Evolutionary conservation across 2,329 filamentous ascomycete genomes (phyloP).

Genomic region (Annulohypoxylon truncatum): DNA sequence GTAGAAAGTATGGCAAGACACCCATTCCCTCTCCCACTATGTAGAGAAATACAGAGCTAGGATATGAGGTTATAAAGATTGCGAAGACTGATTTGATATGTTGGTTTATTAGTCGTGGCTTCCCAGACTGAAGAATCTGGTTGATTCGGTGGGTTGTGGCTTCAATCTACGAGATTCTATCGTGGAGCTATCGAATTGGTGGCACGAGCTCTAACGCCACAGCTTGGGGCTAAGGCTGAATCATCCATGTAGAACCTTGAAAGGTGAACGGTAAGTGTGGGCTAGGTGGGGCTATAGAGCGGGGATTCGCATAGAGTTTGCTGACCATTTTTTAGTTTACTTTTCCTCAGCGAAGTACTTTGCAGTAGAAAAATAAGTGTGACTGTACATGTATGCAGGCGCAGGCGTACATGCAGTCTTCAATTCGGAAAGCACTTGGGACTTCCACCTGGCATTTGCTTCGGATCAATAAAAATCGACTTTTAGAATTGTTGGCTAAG

Average conservation of each 20-base stretch:
- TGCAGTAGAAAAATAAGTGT: slow-evolving; percentile 13
- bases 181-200: background rate
- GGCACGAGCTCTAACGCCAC: slow-evolving; percentile 2
- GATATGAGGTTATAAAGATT: background rate
- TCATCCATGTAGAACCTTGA: background rate
- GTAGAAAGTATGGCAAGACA: background rate
- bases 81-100: background rate
- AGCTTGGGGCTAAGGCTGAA: slow-evolving; percentile 21
- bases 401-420: slow-evolving; percentile 1
- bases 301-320: slow-evolving; percentile 21
- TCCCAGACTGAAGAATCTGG: background rate
- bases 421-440: slow-evolving; percentile 13
- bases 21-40: background rate
- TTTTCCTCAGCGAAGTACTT: slow-evolving; percentile 18
- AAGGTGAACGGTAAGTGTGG: slow-evolving; percentile 10
- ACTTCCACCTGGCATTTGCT: slow-evolving; percentile 26
- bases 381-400: slow-evolving; percentile 19
- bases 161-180: background rate
- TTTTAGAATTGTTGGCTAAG: slow-evolving; percentile 37
- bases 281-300: slow-evolving; percentile 21
- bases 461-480: slow-evolving; percentile 37
- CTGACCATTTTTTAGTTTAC: slow-evolving; percentile 10
- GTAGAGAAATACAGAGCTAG: background rate
- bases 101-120: background rate
- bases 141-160: background rate